A percentile compares a stretch with the other conserved stretches of the same genome.
phyloP scores from a whole-genome alignment of 176 grass and related monocot species.

The Paspalum notatum region DNA sequence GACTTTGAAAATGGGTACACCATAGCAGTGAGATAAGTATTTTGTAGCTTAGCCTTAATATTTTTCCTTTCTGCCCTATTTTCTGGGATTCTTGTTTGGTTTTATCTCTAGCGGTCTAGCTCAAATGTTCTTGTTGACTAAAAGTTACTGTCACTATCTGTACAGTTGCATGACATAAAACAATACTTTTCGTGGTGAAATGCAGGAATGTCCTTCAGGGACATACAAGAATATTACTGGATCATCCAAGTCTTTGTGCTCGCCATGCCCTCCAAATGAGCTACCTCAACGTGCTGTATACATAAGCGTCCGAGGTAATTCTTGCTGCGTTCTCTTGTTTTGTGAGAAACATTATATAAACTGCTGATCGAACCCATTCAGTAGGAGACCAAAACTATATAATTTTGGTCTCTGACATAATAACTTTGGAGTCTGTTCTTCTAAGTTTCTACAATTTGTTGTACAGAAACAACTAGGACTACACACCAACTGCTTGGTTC shows the following conservation, averaged over 20 bases:
- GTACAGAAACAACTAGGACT: too few relatives aligned
- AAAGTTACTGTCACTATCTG: slow-evolving; percentile 22
- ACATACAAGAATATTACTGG: slow-evolving; percentile 98
- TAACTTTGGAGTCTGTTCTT: slow-evolving; percentile 7
- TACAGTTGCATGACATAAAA: slow-evolving; percentile 21
- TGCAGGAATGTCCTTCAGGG: slow-evolving; percentile 91
- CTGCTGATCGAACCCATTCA: not conserved
- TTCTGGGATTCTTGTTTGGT: slow-evolving; percentile 5
- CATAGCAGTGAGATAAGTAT: not conserved
- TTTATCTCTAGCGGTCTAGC: not conserved
- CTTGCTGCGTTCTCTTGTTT: slow-evolving; percentile 19
- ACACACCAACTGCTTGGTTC: too few relatives aligned
- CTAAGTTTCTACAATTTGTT: not conserved
- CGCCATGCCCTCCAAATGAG: slow-evolving; percentile 64
- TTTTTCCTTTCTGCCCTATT: not conserved
- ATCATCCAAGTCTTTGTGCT: slow-evolving; percentile 81
- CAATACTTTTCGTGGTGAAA: slow-evolving; percentile 35
- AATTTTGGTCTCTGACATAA: slow-evolving; percentile 12
- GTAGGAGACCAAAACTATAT: slow-evolving; percentile 1
- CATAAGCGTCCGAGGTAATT: slow-evolving; percentile 70
- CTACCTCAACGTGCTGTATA: slow-evolving; percentile 83
- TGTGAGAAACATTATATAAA: slow-evolving; percentile 26
- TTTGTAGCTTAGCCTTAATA: not conserved
- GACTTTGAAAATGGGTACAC: not conserved
- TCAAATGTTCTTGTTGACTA: not conserved